A percentile compares a stretch with the other conserved stretches of the same genome.
phyloP scores from a whole-genome alignment of 2,329 filamentous ascomycete genomes.

The Thielaviopsis euricoi region DNA sequence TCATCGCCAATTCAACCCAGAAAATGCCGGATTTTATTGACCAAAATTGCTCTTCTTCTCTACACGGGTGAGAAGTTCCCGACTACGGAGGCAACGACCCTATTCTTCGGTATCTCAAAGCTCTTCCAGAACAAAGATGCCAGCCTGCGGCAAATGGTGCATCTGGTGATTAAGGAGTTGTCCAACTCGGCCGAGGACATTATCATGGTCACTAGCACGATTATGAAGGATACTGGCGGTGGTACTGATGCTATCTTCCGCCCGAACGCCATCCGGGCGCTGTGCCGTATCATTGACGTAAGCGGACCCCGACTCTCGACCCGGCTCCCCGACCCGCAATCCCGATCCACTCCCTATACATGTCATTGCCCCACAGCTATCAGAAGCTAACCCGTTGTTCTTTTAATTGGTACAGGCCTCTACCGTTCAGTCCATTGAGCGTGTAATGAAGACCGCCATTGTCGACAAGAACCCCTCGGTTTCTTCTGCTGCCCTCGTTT shows the following conservation, averaged over 20 bases:
- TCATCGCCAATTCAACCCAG: constrained; percentile 89
- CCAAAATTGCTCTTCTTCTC: constrained; percentile 89
- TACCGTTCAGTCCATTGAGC: constrained; percentile 93
- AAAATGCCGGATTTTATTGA: constrained; percentile 92
- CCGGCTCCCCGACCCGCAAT: no score
- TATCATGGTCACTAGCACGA: constrained; percentile 98
- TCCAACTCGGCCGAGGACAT: constrained; percentile 92
- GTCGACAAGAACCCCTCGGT: constrained; percentile 98
- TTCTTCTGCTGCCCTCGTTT: constrained; percentile 87
- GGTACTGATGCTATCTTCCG: constrained; percentile 87
- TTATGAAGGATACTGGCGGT: constrained; percentile 98
- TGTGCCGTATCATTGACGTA: constrained; percentile 95
- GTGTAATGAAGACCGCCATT: constrained; percentile 97
- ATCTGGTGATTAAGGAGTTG: constrained; percentile 94
- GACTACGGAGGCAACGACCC: constrained; percentile 87
- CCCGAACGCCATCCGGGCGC: constrained; percentile 85
- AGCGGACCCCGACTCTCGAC: constrained; percentile 19
- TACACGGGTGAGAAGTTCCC: constrained; percentile 97
- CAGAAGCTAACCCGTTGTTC: neutral
- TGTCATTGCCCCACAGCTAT: neutral
- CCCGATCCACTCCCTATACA: neutral
- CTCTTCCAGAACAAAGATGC: constrained; percentile 99
- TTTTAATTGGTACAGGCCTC: constrained; percentile 43
- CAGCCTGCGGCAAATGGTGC: constrained; percentile 95
- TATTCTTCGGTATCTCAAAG: constrained; percentile 98